A percentile compares a stretch with the other conserved stretches of the same genome.
phyloP scores from a whole-genome alignment of 1,139 yeast species.

The Kodamaea suecica region DNA sequence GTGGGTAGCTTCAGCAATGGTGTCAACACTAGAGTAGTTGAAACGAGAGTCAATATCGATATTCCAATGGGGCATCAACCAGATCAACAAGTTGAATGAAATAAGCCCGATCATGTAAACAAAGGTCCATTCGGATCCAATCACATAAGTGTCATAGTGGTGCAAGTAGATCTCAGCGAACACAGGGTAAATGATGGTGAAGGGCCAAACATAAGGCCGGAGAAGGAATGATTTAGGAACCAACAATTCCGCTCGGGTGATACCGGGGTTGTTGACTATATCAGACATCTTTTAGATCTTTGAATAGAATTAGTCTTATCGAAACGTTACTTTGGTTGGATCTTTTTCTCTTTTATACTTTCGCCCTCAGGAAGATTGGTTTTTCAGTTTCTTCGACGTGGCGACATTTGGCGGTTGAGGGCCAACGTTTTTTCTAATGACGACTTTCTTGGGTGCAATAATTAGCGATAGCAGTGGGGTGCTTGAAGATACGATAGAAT shows the following conservation, averaged over 20 bases:
- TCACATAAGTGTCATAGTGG: slow-evolving; percentile 78
- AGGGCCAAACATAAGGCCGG: slow-evolving; percentile 86
- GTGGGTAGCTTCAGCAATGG: slow-evolving; percentile 62
- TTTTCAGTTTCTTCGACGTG: too few relatives aligned
- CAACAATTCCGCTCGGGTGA: slow-evolving; percentile 66
- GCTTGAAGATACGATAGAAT: too few relatives aligned
- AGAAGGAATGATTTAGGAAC: slow-evolving; percentile 58
- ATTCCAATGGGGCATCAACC: slow-evolving; percentile 97
- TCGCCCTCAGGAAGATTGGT: too few relatives aligned
- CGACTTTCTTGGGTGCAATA: too few relatives aligned
- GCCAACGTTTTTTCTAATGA: too few relatives aligned
- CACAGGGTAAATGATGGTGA: slow-evolving; percentile 72
- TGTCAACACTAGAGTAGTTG: slow-evolving; percentile 55
- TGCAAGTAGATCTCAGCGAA: slow-evolving; percentile 63
- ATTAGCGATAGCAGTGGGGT: too few relatives aligned
- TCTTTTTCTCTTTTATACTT: too few relatives aligned
- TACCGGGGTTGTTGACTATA: slow-evolving; percentile 54
- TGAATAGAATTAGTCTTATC: too few relatives aligned
- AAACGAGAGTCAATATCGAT: slow-evolving; percentile 67
- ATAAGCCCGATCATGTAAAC: slow-evolving; percentile 74
- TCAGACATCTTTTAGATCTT: slow-evolving; percentile 35
- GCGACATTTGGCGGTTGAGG: too few relatives aligned
- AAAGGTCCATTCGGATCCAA: slow-evolving; percentile 83
- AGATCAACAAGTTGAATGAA: slow-evolving; percentile 69
- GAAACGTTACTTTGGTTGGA: too few relatives aligned